These are phyloP conservation scores for Colletotrichum phormii DNA, from an alignment of 2,329 filamentous ascomycete genomes.

Conservation along the genomic window DNA sequence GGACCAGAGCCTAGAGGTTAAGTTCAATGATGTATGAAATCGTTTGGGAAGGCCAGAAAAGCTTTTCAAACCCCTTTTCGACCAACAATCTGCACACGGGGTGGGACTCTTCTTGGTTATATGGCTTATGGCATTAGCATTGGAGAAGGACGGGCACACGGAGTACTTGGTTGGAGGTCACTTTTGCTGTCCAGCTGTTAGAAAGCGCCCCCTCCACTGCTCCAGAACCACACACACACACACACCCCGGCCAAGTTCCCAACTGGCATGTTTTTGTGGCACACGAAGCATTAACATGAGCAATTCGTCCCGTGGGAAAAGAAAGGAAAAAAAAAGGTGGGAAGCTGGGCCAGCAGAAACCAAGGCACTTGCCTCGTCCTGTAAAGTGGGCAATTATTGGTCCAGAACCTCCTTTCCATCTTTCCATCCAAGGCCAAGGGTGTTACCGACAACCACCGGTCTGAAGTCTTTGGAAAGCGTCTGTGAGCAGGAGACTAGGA, in stretches of 20 bases:
- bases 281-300: conserved; percentile 27
- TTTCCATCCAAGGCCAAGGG: conserved; percentile 12
- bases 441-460: conserved; percentile 7
- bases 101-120: conserved; percentile 30
- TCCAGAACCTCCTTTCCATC: conserved; percentile 18
- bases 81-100: background rate
- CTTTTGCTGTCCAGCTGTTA: conserved; percentile 16
- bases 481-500: conserved; percentile 4
- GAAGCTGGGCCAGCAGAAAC: conserved; percentile 15
- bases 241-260: background rate
- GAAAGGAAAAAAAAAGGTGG: conserved; percentile 18
- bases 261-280: background rate
- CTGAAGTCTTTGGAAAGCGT: background rate
- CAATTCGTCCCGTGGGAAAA: conserved; percentile 13
- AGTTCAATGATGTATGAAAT: background rate
- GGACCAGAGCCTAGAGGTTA: background rate
- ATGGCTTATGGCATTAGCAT: background rate
- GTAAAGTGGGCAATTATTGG: conserved; percentile 31
- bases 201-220: background rate
- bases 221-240: conserved; percentile 16
- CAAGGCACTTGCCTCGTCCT: conserved; percentile 24
- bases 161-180: conserved; percentile 25
- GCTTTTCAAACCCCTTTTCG: conserved; percentile 10
- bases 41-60: conserved; percentile 16
- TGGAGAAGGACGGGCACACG: background rate